phyloP scores from a whole-genome alignment of 1,284 basidiomycete species.

The Takashimella koratensis region DNA sequence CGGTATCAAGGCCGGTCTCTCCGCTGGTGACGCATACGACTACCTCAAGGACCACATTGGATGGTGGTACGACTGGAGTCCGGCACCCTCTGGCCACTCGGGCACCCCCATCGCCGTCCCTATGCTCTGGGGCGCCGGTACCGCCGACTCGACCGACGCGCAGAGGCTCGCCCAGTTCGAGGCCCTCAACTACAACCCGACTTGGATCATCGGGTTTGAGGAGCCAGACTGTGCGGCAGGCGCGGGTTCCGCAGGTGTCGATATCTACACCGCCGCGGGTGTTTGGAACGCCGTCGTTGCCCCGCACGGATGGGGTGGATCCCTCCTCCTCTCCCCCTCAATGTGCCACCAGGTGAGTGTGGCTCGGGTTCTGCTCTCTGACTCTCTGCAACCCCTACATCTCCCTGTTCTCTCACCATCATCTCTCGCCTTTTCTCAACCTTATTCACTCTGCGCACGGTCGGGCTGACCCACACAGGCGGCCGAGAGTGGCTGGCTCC shows the following conservation, averaged over 20 bases:
- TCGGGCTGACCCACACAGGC: slow-evolving; percentile 14
- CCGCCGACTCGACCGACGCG: slow-evolving; percentile 16
- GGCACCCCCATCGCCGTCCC: slow-evolving; percentile 16
- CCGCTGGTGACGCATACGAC: slow-evolving; percentile 14
- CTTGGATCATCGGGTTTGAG: slow-evolving; percentile 26
- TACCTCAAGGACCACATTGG: slow-evolving; percentile 20
- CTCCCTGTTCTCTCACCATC: no score
- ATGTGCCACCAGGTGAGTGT: slow-evolving; percentile 28
- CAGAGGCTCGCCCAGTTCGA: slow-evolving; percentile 19
- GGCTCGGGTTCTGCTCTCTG: neutral
- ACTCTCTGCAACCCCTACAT: no score
- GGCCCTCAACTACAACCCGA: slow-evolving; percentile 7
- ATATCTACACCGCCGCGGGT: slow-evolving; percentile 5
- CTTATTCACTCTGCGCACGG: no score
- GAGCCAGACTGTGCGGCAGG: slow-evolving; percentile 27
- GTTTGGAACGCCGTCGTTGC: slow-evolving; percentile 25
- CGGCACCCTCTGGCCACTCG: slow-evolving; percentile 2
- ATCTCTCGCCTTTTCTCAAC: no score
- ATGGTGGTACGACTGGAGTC: slow-evolving; percentile 24
- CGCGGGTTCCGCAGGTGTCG: slow-evolving; percentile 10
- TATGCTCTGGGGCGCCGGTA: slow-evolving; percentile 30
- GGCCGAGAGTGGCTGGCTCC: slow-evolving; percentile 23
- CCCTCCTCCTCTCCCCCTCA: slow-evolving; percentile 23
- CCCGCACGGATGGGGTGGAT: slow-evolving; percentile 8
- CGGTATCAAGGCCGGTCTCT: slow-evolving; percentile 26